Percentiles rank a stretch among this genome's conserved stretches.
Conservation (phyloP, 768 basidiomycete genomes). For the Suillus bovinus region DNA sequence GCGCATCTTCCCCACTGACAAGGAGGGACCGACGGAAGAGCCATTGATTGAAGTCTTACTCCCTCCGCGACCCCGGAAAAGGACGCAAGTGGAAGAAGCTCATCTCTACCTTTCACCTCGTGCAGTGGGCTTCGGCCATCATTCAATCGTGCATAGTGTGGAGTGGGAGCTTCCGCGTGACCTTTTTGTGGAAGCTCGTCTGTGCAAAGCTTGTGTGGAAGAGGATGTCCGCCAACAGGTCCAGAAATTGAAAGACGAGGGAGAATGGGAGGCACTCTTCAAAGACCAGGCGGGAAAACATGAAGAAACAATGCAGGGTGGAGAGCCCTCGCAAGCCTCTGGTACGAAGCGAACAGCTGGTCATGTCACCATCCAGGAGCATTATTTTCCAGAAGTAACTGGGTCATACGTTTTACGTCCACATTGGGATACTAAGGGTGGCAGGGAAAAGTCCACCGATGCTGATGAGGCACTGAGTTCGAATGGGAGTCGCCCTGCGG, state of each 20-base stretch:
- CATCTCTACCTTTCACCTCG: conserved; percentile 51
- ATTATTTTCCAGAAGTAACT: not conserved
- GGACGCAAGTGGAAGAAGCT: conserved; percentile 34
- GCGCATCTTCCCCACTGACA: conserved; percentile 22
- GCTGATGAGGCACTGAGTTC: not conserved
- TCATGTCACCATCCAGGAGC: not conserved
- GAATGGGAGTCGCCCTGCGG: not conserved
- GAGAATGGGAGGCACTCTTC: conserved; percentile 19
- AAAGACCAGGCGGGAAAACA: not conserved
- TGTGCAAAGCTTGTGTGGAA: conserved; percentile 42
- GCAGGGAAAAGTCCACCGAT: not conserved
- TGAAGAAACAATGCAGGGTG: not conserved
- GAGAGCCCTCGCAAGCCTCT: not conserved
- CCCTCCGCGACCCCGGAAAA: conserved; percentile 24
- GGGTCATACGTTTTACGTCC: not conserved
- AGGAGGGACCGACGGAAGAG: conserved; percentile 23
- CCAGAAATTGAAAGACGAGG: conserved; percentile 20
- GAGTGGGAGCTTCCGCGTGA: conserved; percentile 54
- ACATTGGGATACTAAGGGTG: no score
- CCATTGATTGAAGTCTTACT: conserved; percentile 32
- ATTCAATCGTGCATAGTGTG: conserved; percentile 51
- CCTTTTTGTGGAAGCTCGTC: conserved; percentile 32
- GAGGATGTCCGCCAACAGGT: conserved; percentile 29
- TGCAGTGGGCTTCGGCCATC: conserved; percentile 46
- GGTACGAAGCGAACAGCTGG: not conserved